Conservation (phyloP, 345 rosid genomes). For the Pseudoturritis turrita region DNA sequence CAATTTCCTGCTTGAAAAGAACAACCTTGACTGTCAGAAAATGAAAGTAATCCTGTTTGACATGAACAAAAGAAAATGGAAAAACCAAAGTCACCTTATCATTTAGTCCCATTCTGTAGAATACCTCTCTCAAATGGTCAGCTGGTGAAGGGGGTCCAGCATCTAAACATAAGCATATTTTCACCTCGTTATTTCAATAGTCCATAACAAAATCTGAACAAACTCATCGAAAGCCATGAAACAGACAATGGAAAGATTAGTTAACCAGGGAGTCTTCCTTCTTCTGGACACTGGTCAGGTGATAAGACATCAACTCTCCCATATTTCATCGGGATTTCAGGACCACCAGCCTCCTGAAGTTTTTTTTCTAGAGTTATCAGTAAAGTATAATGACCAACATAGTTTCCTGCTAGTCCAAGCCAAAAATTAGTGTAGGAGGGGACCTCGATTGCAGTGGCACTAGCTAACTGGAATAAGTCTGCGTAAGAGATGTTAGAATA, state of each 20-base stretch:
- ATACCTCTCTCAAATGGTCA: slow-evolving; percentile 73
- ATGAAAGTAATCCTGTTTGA: not conserved
- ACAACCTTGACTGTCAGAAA: not conserved
- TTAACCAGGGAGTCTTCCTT: slow-evolving; percentile 98
- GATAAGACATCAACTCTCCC: slow-evolving; percentile 78
- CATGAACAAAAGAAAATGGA: not conserved
- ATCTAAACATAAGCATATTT: slow-evolving; percentile 36
- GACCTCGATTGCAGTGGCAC: slow-evolving; percentile 95
- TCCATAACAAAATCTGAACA: not conserved
- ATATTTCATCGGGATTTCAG: slow-evolving; percentile 86
- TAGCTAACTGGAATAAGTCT: slow-evolving; percentile 90
- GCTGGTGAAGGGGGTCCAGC: slow-evolving; percentile 93
- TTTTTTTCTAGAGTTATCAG: slow-evolving; percentile 6
- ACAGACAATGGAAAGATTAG: slow-evolving; percentile 30
- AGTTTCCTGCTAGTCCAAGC: not conserved
- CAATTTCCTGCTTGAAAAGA: slow-evolving; percentile 63
- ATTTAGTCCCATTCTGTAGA: slow-evolving; percentile 90
- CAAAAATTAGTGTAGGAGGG: not conserved
- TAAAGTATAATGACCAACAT: not conserved
- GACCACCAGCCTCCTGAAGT: slow-evolving; percentile 91
- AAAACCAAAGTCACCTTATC: slow-evolving; percentile 54
- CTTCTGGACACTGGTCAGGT: slow-evolving; percentile 90
- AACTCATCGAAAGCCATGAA: slow-evolving; percentile 6
- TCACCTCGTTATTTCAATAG: not conserved
- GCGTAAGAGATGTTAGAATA: slow-evolving; percentile 77